These are phyloP conservation scores for Rhizopogon vinicolor DNA, from an alignment of 768 basidiomycete genomes.

Conservation along the genomic window DNA sequence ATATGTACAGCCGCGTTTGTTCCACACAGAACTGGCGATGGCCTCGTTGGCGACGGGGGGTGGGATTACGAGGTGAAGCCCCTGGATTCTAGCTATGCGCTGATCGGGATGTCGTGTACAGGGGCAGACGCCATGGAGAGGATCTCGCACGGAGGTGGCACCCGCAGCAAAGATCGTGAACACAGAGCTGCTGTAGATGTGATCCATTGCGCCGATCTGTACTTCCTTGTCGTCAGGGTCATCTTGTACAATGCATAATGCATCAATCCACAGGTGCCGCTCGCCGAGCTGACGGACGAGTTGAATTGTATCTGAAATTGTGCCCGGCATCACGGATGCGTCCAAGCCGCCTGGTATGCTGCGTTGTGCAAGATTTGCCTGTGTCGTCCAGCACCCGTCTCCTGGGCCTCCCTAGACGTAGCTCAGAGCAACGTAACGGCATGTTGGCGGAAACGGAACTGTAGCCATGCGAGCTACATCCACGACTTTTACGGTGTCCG, in stretches of 20 bases:
- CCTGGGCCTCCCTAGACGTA: constrained; percentile 2
- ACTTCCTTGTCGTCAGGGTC: background rate
- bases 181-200: background rate
- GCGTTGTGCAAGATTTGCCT: background rate
- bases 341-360: background rate
- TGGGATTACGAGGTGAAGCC: constrained; percentile 13
- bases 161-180: background rate
- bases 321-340: background rate
- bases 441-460: background rate
- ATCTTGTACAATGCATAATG: constrained; percentile 4
- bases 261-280: constrained; percentile 4
- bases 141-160: constrained; percentile 3
- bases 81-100: constrained; percentile 13
- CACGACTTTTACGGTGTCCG: background rate
- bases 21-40: constrained; percentile 7
- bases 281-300: constrained; percentile 1
- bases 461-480: background rate
- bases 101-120: constrained; percentile 10
- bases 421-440: constrained; percentile 2
- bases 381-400: constrained; percentile 1
- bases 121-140: constrained; percentile 7
- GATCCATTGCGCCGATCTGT: constrained; percentile 1
- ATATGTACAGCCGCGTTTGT: constrained; percentile 17
- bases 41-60: constrained; percentile 9
- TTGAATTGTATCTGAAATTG: constrained; percentile 1